phyloP scores from a whole-genome alignment of 2,329 filamentous ascomycete genomes.

The Colletotrichum tabaci region DNA sequence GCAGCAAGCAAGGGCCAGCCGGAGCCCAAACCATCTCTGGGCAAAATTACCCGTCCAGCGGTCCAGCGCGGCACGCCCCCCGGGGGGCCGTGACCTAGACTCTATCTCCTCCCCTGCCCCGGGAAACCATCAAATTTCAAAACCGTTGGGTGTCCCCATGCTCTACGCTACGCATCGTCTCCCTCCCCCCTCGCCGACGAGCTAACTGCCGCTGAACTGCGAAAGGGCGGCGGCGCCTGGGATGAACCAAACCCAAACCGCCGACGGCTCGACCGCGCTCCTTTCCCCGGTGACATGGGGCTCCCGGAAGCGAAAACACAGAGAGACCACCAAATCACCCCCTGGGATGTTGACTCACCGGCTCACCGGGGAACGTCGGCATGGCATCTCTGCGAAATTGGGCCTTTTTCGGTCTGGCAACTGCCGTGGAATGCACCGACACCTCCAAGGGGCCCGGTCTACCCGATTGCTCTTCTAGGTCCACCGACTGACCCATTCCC shows the following conservation, averaged over 20 bases:
- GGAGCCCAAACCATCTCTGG: conserved; percentile 15
- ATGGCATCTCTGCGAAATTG: conserved; percentile 23
- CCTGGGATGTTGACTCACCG: conserved; percentile 38
- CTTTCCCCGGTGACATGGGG: conserved; percentile 31
- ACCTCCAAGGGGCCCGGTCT: conserved; percentile 18
- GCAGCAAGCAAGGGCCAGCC: neutral
- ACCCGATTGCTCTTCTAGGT: neutral
- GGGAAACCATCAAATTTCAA: neutral
- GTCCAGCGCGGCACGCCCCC: neutral
- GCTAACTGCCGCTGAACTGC: conserved; percentile 5
- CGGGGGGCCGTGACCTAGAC: neutral
- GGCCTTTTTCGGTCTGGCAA: conserved; percentile 19
- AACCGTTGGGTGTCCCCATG: conserved; percentile 15
- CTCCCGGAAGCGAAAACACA: conserved; percentile 4
- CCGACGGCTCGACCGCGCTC: conserved; percentile 22
- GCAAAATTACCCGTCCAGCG: conserved; percentile 24
- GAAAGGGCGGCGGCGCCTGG: conserved; percentile 1
- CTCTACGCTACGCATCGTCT: neutral
- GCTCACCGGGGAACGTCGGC: conserved; percentile 15
- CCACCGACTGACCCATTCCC: neutral
- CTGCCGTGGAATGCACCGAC: conserved; percentile 22
- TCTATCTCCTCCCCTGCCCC: neutral
- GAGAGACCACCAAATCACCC: conserved; percentile 2
- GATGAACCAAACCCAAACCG: conserved; percentile 12
- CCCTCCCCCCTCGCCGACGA: neutral